phyloP scores from a whole-genome alignment of 257 asterid genomes.

The Capsicum pubescens region DNA sequence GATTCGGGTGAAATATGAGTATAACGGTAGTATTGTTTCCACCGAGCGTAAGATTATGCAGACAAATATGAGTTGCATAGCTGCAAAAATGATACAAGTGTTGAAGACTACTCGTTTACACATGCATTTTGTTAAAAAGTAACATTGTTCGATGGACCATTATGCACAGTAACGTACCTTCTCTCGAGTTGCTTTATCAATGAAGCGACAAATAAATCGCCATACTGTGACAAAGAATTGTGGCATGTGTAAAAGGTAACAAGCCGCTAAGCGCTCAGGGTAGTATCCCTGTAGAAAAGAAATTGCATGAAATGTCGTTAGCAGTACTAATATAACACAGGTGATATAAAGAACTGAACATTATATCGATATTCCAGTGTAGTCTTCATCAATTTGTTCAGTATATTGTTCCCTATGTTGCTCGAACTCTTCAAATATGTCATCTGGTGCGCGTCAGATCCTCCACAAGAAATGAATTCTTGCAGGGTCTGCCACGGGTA shows the following conservation, averaged over 20 bases:
- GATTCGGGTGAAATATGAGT: background rate
- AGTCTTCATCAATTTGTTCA: background rate
- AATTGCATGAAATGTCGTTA: background rate
- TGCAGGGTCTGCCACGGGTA: background rate
- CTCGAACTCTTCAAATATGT: background rate
- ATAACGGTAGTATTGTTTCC: too few relatives aligned
- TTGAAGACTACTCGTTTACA: background rate
- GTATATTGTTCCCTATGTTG: background rate
- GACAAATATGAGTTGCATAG: background rate
- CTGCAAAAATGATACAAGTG: background rate
- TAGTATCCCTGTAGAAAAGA: conserved; percentile 58
- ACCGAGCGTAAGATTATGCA: background rate
- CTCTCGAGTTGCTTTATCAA: conserved; percentile 68
- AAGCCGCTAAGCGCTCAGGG: conserved; percentile 75
- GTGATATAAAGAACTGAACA: background rate
- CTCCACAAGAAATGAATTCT: background rate
- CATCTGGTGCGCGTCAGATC: fast-evolving
- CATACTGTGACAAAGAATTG: conserved; percentile 72
- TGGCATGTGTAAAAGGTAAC: conserved; percentile 70
- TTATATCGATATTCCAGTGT: background rate
- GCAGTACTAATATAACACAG: background rate
- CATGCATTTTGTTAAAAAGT: background rate
- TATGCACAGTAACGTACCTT: conserved; percentile 50
- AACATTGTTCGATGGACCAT: background rate
- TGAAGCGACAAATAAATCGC: conserved; percentile 67